Evolutionary conservation across 352 stramenopile species (phyloP).

Genomic region (Phytophthora melonis): DNA sequence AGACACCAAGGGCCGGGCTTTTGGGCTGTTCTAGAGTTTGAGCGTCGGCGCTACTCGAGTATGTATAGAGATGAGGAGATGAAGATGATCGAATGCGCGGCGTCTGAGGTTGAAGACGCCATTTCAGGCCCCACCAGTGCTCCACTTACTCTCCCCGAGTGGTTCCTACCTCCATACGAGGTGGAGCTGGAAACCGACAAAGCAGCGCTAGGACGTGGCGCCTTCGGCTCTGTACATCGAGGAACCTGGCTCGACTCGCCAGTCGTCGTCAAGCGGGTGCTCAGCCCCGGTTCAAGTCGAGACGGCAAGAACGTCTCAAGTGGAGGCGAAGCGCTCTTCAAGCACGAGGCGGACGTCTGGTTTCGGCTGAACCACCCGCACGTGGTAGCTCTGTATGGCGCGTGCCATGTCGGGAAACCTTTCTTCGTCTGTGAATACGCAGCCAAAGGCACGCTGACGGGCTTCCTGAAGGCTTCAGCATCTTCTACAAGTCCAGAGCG

Average conservation of each 20-base stretch:
- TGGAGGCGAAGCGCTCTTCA: constrained; percentile 20
- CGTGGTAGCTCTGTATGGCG: constrained; percentile 35
- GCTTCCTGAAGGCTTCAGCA: constrained; percentile 15
- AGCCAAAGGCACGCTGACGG: constrained; percentile 20
- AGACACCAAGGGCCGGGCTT: constrained; percentile 13
- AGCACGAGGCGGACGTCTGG: constrained; percentile 33
- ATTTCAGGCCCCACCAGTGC: background rate
- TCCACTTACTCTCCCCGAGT: constrained; percentile 15
- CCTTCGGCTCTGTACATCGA: constrained; percentile 32
- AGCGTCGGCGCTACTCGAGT: constrained; percentile 9
- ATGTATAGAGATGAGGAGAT: constrained; percentile 17
- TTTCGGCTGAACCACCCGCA: constrained; percentile 35
- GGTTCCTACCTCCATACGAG: constrained; percentile 41
- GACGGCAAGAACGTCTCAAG: constrained; percentile 7
- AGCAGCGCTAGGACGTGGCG: constrained; percentile 15
- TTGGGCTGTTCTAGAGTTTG: constrained; percentile 20
- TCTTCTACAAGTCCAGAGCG: background rate
- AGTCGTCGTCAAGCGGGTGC: constrained; percentile 36
- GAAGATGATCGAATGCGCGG: constrained; percentile 2
- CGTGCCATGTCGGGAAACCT: constrained; percentile 31
- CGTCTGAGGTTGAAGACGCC: background rate
- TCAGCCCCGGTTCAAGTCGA: background rate
- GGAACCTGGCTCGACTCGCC: constrained; percentile 18
- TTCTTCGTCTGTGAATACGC: constrained; percentile 42
- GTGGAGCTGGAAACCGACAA: constrained; percentile 13